Conservation (phyloP, 495 filamentous ascomycete species). For the Penicillium daleae region DNA sequence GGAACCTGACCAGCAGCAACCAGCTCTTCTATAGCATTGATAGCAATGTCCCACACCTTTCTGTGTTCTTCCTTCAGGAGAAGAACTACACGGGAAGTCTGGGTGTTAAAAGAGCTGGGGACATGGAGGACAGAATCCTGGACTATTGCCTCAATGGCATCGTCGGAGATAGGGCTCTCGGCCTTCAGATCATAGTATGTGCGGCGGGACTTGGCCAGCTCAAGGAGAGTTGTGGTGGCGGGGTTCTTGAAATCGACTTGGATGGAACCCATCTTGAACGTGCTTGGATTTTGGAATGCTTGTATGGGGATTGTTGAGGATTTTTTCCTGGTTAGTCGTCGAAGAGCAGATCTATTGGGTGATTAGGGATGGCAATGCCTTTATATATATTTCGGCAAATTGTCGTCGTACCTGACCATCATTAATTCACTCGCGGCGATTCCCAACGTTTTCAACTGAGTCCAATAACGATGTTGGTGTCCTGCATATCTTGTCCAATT, state of each 20-base stretch:
- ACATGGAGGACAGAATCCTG: slow-evolving; percentile 46
- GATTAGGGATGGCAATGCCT: too few species aligned
- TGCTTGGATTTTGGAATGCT: too few species aligned
- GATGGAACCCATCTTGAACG: slow-evolving; percentile 41
- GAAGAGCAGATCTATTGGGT: too few species aligned
- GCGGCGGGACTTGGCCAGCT: slow-evolving; percentile 49
- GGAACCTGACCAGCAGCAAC: slow-evolving; percentile 39
- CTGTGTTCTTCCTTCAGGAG: slow-evolving; percentile 55
- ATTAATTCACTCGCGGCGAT: too few species aligned
- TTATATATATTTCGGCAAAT: too few species aligned
- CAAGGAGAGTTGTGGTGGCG: slow-evolving; percentile 45
- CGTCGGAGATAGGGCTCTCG: slow-evolving; percentile 49
- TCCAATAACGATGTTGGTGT: too few species aligned
- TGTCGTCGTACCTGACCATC: too few species aligned
- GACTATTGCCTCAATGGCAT: slow-evolving; percentile 45
- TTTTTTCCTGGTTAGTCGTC: too few species aligned
- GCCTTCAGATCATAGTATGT: slow-evolving; percentile 50
- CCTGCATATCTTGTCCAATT: too few species aligned
- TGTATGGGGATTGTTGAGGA: too few species aligned
- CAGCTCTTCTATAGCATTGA: slow-evolving; percentile 46
- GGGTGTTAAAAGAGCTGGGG: slow-evolving; percentile 58
- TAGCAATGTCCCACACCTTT: slow-evolving; percentile 56
- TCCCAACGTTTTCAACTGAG: too few species aligned
- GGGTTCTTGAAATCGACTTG: slow-evolving; percentile 43
- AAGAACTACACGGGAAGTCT: slow-evolving; percentile 53